Evolutionary conservation across 2,329 filamentous ascomycete genomes (phyloP).

Genomic region (Tympanopsis confertula): DNA sequence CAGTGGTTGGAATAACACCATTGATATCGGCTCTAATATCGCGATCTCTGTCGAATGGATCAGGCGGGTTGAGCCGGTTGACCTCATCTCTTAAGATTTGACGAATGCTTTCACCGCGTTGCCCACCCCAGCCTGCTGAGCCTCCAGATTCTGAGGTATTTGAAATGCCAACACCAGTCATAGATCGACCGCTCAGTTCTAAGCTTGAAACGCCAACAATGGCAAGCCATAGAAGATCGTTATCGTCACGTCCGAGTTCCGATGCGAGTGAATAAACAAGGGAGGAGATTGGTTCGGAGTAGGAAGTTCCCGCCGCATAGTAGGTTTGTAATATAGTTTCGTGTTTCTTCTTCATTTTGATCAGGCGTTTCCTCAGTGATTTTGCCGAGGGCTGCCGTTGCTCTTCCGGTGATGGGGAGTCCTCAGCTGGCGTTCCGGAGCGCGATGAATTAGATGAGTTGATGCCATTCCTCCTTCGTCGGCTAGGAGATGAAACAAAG

Average conservation of each 20-base stretch:
- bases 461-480: slow-evolving; percentile 8
- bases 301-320: slow-evolving; percentile 77
- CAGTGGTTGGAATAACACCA: slow-evolving; percentile 81
- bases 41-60: slow-evolving; percentile 44
- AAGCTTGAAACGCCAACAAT: slow-evolving; percentile 93
- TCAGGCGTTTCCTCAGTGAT: slow-evolving; percentile 58
- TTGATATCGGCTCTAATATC: slow-evolving; percentile 48
- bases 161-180: slow-evolving; percentile 61
- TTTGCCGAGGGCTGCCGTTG: slow-evolving; percentile 58
- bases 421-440: slow-evolving; percentile 1
- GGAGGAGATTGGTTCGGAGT: slow-evolving; percentile 88
- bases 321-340: slow-evolving; percentile 69
- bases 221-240: slow-evolving; percentile 86
- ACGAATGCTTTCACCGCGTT: slow-evolving; percentile 72
- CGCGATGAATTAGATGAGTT: neutral
- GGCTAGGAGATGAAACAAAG: slow-evolving; percentile 19
- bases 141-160: slow-evolving; percentile 39
- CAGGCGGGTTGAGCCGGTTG: slow-evolving; percentile 76
- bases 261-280: slow-evolving; percentile 91
- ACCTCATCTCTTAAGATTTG: slow-evolving; percentile 87
- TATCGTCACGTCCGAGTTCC: slow-evolving; percentile 90
- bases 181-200: slow-evolving; percentile 79
- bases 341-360: slow-evolving; percentile 67
- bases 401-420: slow-evolving; percentile 38
- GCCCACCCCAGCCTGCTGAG: slow-evolving; percentile 66